Percentiles rank a stretch among this genome's conserved stretches.
Conservation (phyloP, 352 stramenopile species). For the Phytophthora uliginosa region DNA sequence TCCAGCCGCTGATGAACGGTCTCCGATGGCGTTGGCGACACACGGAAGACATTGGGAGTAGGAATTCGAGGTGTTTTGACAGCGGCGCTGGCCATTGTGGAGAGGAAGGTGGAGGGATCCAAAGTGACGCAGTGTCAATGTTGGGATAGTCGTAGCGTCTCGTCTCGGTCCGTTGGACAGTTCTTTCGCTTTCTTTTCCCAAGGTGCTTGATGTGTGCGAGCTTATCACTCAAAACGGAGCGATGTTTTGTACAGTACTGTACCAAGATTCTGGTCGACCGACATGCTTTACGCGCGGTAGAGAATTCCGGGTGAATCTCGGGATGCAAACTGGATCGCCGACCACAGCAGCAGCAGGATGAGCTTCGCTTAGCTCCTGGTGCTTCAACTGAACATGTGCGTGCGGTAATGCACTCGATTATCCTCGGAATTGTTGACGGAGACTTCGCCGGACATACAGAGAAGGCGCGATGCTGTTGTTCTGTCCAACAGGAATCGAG, state of each 20-base stretch:
- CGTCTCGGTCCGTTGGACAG: slow-evolving; percentile 5
- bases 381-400: neutral
- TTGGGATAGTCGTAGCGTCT: slow-evolving; percentile 3
- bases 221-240: neutral
- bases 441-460: too few species aligned
- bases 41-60: neutral
- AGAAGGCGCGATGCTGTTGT: too few species aligned
- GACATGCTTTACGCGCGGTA: neutral
- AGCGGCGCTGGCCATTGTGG: slow-evolving; percentile 6
- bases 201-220: slow-evolving; percentile 2
- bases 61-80: neutral
- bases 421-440: too few species aligned
- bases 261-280: neutral
- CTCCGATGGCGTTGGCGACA: slow-evolving; percentile 6
- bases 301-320: slow-evolving; percentile 19
- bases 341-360: neutral
- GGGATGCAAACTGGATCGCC: slow-evolving; percentile 11
- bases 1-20: slow-evolving; percentile 22
- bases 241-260: neutral
- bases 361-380: neutral
- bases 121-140: slow-evolving; percentile 5
- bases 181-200: neutral
- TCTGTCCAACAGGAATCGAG: neutral
- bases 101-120: neutral
- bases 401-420: neutral